Percentiles rank a stretch among this genome's conserved stretches.
Conservation (phyloP, 768 basidiomycete genomes). For the Pleurotus tuber-regium region DNA sequence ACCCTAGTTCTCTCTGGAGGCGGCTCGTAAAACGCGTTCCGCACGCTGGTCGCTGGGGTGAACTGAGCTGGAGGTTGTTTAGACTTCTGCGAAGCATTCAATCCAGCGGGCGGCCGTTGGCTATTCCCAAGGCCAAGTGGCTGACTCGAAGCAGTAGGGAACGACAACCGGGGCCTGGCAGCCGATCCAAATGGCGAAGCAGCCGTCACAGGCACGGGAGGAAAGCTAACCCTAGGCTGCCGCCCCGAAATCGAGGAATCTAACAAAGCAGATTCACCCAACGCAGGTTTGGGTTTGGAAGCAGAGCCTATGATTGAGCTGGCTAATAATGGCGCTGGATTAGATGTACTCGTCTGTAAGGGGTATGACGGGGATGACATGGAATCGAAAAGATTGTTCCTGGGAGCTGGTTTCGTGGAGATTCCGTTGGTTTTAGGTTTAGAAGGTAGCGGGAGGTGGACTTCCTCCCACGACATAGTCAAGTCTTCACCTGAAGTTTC, state of each 20-base stretch:
- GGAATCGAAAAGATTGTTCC: constrained; percentile 7
- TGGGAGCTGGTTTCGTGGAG: not conserved
- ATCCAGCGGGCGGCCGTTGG: not conserved
- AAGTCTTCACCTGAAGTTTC: constrained; percentile 14
- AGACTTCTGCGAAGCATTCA: constrained; percentile 29
- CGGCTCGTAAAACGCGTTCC: constrained; percentile 69
- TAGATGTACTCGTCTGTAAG: not conserved
- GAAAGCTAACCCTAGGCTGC: not conserved
- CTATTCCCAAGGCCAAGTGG: not conserved
- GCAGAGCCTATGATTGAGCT: constrained; percentile 12
- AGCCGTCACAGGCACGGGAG: constrained; percentile 6
- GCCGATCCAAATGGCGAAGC: constrained; percentile 6
- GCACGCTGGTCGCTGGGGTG: constrained; percentile 48
- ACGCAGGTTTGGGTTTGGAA: not conserved
- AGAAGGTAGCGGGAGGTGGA: constrained; percentile 2
- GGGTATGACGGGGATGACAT: not conserved
- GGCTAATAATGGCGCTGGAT: not conserved
- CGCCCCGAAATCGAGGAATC: not conserved
- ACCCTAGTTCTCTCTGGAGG: constrained; percentile 30
- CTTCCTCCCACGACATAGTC: constrained; percentile 18
- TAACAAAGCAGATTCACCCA: not conserved
- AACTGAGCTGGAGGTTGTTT: constrained; percentile 33
- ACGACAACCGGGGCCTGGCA: constrained; percentile 2
- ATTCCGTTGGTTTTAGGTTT: not conserved
- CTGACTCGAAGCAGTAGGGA: not conserved